These are phyloP conservation scores for Syncephalastrum racemosum DNA, from an alignment of 371 early-diverging fungal genomes.

Conservation along the genomic window DNA sequence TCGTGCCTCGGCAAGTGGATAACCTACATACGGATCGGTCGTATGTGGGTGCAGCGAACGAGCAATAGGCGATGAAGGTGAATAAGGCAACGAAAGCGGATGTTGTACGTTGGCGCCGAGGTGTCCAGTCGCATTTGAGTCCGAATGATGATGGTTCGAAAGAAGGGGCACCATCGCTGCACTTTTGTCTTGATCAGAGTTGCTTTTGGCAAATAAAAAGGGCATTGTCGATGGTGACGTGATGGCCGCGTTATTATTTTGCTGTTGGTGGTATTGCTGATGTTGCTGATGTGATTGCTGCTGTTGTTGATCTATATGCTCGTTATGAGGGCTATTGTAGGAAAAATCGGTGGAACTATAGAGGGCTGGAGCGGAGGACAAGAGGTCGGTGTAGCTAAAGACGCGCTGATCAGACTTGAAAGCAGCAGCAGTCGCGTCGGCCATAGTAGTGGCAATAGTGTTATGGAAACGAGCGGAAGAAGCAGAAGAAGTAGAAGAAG, in stretches of 20 bases:
- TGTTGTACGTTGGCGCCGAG: not conserved
- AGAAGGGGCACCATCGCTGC: not conserved
- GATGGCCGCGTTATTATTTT: not conserved
- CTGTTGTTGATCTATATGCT: not conserved
- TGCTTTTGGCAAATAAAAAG: not conserved
- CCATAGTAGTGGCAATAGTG: not conserved
- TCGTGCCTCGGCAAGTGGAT: not conserved
- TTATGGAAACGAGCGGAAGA: not conserved
- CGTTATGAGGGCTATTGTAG: not conserved
- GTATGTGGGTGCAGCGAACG: slow-evolving; percentile 6
- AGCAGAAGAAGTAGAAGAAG: slow-evolving; percentile 14
- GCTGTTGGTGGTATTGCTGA: not conserved
- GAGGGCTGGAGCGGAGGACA: slow-evolving; percentile 5
- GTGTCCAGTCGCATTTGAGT: not conserved
- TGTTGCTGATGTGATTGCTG: not conserved
- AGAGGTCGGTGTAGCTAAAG: slow-evolving; percentile 11
- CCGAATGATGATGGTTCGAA: not conserved
- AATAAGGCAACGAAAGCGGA: slow-evolving; percentile 10
- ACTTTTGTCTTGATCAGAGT: slow-evolving; percentile 4
- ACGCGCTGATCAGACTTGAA: slow-evolving; percentile 8
- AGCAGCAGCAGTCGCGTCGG: not conserved
- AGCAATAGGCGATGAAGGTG: slow-evolving; percentile 11
- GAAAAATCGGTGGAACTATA: not conserved
- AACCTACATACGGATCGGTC: slow-evolving; percentile 8
- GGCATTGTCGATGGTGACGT: slow-evolving; percentile 1